phyloP scores from a whole-genome alignment of 2,329 filamentous ascomycete species.

The Aureobasidium sp. region DNA sequence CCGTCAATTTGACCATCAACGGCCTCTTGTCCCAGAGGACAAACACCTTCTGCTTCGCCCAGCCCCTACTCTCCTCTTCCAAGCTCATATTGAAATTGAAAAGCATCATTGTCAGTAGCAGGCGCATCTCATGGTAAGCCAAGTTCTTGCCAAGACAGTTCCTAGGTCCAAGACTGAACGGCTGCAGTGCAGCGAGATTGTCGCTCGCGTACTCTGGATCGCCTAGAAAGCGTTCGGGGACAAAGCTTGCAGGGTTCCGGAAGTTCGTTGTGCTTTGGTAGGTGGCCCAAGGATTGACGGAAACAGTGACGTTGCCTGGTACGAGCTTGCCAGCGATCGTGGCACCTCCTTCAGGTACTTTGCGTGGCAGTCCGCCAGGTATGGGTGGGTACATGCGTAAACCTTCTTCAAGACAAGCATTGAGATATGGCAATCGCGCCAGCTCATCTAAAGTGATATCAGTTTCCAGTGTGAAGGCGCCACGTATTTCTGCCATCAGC shows the following conservation, averaged over 20 bases:
- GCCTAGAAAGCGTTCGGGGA: conserved; percentile 28
- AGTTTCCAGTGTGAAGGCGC: conserved; percentile 24
- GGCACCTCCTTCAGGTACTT: conserved; percentile 22
- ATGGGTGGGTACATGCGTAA: conserved; percentile 39
- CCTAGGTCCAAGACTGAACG: conserved; percentile 27
- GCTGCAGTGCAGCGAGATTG: conserved; percentile 25
- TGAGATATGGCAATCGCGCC: conserved; percentile 33
- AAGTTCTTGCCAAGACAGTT: conserved; percentile 27
- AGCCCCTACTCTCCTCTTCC: conserved; percentile 23
- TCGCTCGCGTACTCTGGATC: conserved; percentile 24
- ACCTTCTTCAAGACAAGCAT: conserved; percentile 38
- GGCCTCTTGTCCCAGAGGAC: conserved; percentile 28
- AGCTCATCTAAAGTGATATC: conserved; percentile 31
- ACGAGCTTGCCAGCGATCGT: conserved; percentile 23
- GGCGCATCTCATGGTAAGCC: conserved; percentile 33
- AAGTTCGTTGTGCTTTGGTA: conserved; percentile 19
- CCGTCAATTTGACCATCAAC: conserved; percentile 16
- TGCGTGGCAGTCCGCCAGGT: conserved; percentile 26
- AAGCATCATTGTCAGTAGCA: conserved; percentile 32
- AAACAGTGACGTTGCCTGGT: conserved; percentile 17
- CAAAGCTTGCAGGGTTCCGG: conserved; percentile 21
- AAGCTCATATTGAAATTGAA: conserved; percentile 32
- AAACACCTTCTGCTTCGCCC: conserved; percentile 27
- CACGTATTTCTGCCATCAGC: conserved; percentile 32
- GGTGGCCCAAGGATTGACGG: conserved; percentile 5